Percentiles rank a stretch among this genome's conserved stretches.
These are phyloP conservation scores for Pascua sp. DNA, from an alignment of 1,284 basidiomycete species.

Conservation along the genomic window DNA sequence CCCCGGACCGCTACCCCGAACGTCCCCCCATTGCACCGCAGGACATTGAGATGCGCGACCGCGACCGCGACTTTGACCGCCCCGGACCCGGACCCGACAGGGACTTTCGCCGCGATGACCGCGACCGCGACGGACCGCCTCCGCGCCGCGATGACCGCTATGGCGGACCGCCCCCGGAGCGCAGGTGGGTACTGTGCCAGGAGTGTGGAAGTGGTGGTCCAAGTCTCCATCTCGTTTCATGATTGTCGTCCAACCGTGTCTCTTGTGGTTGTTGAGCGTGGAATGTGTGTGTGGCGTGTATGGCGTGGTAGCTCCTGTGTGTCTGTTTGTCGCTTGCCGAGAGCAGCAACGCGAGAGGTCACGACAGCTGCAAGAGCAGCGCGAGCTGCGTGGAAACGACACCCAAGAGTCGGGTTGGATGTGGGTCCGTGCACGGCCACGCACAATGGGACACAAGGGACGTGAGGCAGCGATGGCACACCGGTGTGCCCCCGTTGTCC, in stretches of 20 bases:
- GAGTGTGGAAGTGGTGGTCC: not conserved
- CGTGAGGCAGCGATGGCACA: too few relatives aligned
- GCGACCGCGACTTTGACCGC: not conserved
- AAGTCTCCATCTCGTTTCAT: not conserved
- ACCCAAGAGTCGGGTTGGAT: too few relatives aligned
- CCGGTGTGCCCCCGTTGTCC: too few relatives aligned
- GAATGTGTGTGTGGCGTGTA: not conserved
- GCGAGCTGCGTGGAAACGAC: too few relatives aligned
- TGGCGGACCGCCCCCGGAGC: not conserved
- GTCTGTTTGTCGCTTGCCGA: not conserved
- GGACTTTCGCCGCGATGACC: conserved; percentile 5
- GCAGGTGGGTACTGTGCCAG: not conserved
- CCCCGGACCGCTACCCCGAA: conserved; percentile 11
- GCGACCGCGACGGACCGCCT: conserved; percentile 1
- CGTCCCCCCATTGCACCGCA: conserved; percentile 12
- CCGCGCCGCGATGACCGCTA: not conserved
- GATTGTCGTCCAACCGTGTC: too few relatives aligned
- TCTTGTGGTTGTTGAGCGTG: too few relatives aligned
- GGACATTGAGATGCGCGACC: conserved; percentile 14
- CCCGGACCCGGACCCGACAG: not conserved
- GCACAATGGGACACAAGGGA: too few relatives aligned
- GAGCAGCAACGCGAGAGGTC: too few relatives aligned
- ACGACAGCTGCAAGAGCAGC: too few relatives aligned
- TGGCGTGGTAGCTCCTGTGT: not conserved
- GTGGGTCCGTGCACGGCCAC: too few relatives aligned